Base-by-base conservation (phyloP, 331 rosid species). In the Rhamnella rubrinervis region DNA sequence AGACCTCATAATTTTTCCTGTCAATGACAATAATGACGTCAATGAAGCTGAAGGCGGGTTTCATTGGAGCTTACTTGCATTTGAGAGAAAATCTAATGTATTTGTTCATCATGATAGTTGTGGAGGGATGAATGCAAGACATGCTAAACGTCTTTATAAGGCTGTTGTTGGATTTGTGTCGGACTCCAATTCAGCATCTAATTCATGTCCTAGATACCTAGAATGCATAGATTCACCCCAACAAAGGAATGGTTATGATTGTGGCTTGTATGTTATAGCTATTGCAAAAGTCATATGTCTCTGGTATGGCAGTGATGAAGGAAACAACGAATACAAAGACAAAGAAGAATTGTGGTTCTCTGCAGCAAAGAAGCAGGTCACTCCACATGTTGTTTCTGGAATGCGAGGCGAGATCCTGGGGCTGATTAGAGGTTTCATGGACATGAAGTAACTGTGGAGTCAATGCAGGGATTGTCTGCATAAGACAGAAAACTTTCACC, bases 51-150 rank as follows among this genome's bases (percentile, higher is more conserved):
- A 84, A 80, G 97, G 96, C 38, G 98, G 98, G 44, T 81, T 81
- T 37, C 98, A 93, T 68, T 93, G 98, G 98, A 93, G 96, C 85
- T 73, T 93, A 66, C 87, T 91, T 50, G 97, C 81, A 57, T 93
- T 79, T 65, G 82, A 86, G 76, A 86, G 95, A 63, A 67, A 71
- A 1, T 66, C 77, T 6, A 91, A 87, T 65, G 23, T 75, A 35
- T 93, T 87, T 73, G 85, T 85, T 63, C 98, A 93, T 77, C 96
- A 88, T 59, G 98, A 93, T 66, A 91, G 95, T 77, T 61, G 52
- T 65, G 7, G 63, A 49, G 80, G 80, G 74, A 63, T 80, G 59
- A 95, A 87, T 37, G 56, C 68, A 40, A 35, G 20, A 25, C 83
- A 81, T 40, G 89, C 93, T 35, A 84, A 63, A 67, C 75, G 78